A percentile compares a stretch with the other conserved stretches of the same genome.
Conservation (phyloP, 768 basidiomycete genomes). For the Panellus pusillus region DNA sequence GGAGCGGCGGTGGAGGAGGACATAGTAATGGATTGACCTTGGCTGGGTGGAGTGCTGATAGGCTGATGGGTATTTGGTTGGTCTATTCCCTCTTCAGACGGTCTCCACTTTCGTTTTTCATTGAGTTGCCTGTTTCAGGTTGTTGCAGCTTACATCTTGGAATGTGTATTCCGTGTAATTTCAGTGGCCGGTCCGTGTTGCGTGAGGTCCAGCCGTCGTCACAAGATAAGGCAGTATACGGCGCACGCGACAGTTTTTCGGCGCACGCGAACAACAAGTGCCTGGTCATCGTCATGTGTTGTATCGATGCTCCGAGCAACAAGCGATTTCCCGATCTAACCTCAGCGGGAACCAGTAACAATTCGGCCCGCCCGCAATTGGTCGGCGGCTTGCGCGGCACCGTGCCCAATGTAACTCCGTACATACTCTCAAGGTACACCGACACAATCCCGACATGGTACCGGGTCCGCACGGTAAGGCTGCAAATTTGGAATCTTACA, state of each 20-base stretch:
- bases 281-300: too few species aligned
- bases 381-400: conserved; percentile 4
- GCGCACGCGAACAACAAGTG: too few species aligned
- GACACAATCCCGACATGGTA: conserved; percentile 15
- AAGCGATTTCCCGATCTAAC: too few species aligned
- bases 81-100: background rate
- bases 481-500: background rate
- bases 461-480: background rate
- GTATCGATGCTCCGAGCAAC: too few species aligned
- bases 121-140: too few species aligned
- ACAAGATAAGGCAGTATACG: too few species aligned
- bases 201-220: too few species aligned
- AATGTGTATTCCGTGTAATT: conserved; percentile 14
- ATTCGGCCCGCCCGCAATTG: background rate
- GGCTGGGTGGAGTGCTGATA: background rate
- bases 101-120: too few species aligned
- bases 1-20: conserved; percentile 32
- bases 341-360: too few species aligned
- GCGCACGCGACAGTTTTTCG: too few species aligned
- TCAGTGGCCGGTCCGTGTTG: background rate
- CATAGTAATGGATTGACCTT: conserved; percentile 33
- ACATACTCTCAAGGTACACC: background rate
- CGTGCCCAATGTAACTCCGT: background rate
- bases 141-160: too few species aligned
- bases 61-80: background rate